Percentiles rank a stretch among this genome's conserved stretches.
These are phyloP conservation scores for Aspergillus melleus DNA, from an alignment of 2,329 filamentous ascomycete genomes.

Conservation along the genomic window DNA sequence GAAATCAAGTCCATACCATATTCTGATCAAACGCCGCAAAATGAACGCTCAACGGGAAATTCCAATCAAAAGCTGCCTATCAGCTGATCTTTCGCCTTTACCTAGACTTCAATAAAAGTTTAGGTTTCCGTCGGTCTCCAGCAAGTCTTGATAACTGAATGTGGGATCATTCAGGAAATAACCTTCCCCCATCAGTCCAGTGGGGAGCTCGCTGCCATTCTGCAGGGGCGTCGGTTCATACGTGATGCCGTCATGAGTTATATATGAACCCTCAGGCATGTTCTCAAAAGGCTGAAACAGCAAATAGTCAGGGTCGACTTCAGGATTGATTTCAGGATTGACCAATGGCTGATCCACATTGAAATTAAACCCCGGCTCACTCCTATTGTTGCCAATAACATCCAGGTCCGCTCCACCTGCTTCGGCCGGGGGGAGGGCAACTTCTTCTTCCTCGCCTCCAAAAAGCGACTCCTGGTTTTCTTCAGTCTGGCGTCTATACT, in stretches of 20 bases:
- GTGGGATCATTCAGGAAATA: background rate
- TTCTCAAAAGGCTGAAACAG: background rate
- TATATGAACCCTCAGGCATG: background rate
- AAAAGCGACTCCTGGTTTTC: background rate
- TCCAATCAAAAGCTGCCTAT: background rate
- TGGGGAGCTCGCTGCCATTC: background rate
- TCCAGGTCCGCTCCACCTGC: background rate
- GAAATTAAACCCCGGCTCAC: background rate
- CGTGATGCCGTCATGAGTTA: background rate
- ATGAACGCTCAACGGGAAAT: background rate
- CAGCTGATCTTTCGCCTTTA: too few relatives aligned
- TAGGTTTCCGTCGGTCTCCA: background rate
- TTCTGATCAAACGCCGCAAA: background rate
- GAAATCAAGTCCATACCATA: background rate
- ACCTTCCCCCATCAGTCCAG: background rate
- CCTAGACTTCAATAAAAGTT: too few relatives aligned
- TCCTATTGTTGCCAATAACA: background rate
- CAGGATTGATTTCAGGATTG: background rate
- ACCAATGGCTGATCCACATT: background rate
- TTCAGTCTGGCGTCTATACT: conserved; percentile 3
- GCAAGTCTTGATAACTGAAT: background rate
- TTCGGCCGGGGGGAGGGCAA: background rate
- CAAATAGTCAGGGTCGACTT: background rate
- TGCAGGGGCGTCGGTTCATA: background rate
- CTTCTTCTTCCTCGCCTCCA: background rate